Evolutionary conservation across 306 rosid species (phyloP), one percentile per base, ranked within the genome.

Genomic region (Coriaria nepalensis): DNA sequence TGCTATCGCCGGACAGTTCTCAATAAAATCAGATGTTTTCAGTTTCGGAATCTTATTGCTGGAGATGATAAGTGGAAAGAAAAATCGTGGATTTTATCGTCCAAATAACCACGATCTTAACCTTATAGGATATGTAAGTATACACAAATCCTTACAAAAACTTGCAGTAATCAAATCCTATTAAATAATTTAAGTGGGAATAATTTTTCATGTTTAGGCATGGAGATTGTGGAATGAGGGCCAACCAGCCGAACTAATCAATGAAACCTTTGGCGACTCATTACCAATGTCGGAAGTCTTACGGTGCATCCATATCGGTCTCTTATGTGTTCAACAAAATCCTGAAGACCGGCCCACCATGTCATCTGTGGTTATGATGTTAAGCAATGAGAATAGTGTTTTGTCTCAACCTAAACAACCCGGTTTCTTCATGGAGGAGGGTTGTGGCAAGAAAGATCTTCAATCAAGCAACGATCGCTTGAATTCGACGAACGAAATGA

Each of bases 261-360:
- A 70, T 42, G 44, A 53, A 33, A 45, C 15, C 12, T 13, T 53
- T 0, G n/a, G 14, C 4, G 72, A 61, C 32, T 38, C 67, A 0
- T 57, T 47, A 48, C 20, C 13, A 47, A 32, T 52, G 0, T 40
- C 54, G 4, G 77, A 80, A 10, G 60, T 71, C 6, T 10, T 34
- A 40, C 70, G 62, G 2, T 56, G 68, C 47, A 59, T 80, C 45
- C 90, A 77, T 15, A 50, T 77, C 8, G 12, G 84, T 63, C 78
- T 80, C 50, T 36, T 80, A 10, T 80, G 84, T 9, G 66, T 68
- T 7, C 81, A 77, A 56, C 63, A 65, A 34, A 66, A 53, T 49
- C 73, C 78, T 2, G 76, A 73, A 40, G 78, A 76, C 49, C 60
- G 88, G 44, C 92, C 92, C 9, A 66, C 50, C 11, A 77, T 77